phyloP scores from a whole-genome alignment of 2,329 filamentous ascomycete species.

The Penicillium sp. region DNA sequence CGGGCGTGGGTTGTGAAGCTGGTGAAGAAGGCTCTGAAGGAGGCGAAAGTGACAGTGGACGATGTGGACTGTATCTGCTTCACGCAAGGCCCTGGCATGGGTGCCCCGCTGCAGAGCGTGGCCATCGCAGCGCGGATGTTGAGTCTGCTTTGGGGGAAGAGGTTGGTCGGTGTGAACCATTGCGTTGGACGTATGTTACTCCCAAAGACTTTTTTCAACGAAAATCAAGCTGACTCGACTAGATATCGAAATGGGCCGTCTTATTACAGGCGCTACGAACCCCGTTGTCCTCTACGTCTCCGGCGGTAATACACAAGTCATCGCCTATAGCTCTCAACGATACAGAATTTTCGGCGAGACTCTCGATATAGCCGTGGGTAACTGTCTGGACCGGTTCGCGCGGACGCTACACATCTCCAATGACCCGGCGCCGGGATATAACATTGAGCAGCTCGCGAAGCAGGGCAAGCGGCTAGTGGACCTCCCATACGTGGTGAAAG shows the following conservation, averaged over 20 bases:
- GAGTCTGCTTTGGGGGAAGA: constrained; percentile 77
- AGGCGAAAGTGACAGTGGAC: constrained; percentile 59
- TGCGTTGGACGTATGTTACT: constrained; percentile 72
- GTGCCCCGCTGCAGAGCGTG: constrained; percentile 82
- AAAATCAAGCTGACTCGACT: not conserved
- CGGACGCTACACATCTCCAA: constrained; percentile 88
- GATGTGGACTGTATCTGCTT: constrained; percentile 93
- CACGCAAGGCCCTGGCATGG: constrained; percentile 95
- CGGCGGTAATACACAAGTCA: constrained; percentile 96
- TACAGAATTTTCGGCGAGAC: constrained; percentile 99
- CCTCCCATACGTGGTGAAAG: constrained; percentile 93
- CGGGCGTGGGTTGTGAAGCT: constrained; percentile 77
- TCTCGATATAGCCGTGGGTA: constrained; percentile 94
- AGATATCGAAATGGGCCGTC: constrained; percentile 95
- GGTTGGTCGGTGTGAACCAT: constrained; percentile 94
- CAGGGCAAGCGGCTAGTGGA: constrained; percentile 72
- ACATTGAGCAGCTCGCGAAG: constrained; percentile 91
- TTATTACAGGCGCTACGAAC: constrained; percentile 85
- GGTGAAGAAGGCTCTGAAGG: constrained; percentile 73
- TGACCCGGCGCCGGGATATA: constrained; percentile 94
- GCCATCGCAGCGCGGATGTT: constrained; percentile 82
- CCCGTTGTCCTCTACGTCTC: constrained; percentile 95
- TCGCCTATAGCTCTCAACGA: constrained; percentile 88
- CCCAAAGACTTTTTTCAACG: not conserved
- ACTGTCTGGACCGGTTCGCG: constrained; percentile 94